Base-by-base conservation (phyloP, 2,329 filamentous ascomycete genomes). In the Exophiala alcalophila region DNA sequence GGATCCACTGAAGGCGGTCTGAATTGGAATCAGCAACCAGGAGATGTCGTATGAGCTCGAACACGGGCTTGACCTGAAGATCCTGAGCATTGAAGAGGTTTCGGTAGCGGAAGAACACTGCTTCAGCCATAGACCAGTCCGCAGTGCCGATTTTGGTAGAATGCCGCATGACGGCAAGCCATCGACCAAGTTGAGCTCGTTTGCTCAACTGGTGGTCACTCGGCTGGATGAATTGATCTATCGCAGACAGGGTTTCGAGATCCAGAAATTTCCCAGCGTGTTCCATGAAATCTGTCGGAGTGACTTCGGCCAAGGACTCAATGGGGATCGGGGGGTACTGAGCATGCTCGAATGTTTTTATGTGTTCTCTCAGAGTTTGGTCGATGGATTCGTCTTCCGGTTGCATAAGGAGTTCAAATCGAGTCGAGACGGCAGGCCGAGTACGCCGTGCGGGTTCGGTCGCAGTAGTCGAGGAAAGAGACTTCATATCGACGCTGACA, bases 1-100 rank as follows among this genome's bases (percentile, higher is more conserved):
- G 47, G 10, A 52, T 25, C 25, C 40, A 20, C 20, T 37, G 30
- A 21, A 39, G 31, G 19, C 40, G 16, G n/a, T 38, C 26, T 14
- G 29, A 40, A 20, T 26, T 31, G 11, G 38, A 14, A 9, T 42
- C 49, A 4, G 27, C 40, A 7, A 25, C 24, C 5, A 52, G 38
- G 4, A 45, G 34, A 44, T 49, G 38, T 25, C 37, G 26, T 15
- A 49, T 19, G n/a, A 52, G 41, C 19, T 40, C 28, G 20, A 44
- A 38, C n/a, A 49, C 45, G 5, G 49, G 49, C 16, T n/a, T 29
- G 15, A 32, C 27, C 20, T 31, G 12, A 15, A 41, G 31, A 20
- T 23, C 19, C n/a, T 23, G 24, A 10, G 14, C 15, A 10, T 31
- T n/a, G 14, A 21, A 10, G 8, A 30, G 28, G 19, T 20, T 24